Conservation (phyloP, 108 stramenopile genomes). For the Nitzschia palea region DNA sequence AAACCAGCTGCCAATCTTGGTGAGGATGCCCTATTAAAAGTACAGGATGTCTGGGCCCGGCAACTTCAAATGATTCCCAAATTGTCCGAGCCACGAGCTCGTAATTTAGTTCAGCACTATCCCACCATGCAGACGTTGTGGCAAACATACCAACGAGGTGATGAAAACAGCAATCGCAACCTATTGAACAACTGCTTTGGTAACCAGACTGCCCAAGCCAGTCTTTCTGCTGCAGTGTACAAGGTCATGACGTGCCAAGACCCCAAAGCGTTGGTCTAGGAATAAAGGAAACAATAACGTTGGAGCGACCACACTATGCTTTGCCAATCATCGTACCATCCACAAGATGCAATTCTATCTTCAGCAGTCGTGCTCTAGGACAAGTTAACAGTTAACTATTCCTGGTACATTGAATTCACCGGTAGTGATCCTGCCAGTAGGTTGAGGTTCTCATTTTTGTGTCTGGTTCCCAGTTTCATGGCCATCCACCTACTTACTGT, state of each 20-base stretch:
- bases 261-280: conserved; percentile 35
- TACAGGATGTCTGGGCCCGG: conserved; percentile 52
- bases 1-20: conserved; percentile 16
- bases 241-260: conserved; percentile 35
- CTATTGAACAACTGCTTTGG: conserved; percentile 25
- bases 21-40: conserved; percentile 19
- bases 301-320: no score
- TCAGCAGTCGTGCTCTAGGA: no score
- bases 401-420: no score
- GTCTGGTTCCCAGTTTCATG: no score
- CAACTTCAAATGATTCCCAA: conserved; percentile 53
- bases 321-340: no score
- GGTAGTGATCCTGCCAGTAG: no score
- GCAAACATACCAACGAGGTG: conserved; percentile 37
- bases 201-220: conserved; percentile 2
- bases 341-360: no score
- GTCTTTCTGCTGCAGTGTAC: conserved; percentile 35
- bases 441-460: no score
- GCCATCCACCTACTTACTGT: no score
- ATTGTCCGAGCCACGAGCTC: conserved; percentile 42
- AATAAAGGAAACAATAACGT: no score
- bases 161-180: conserved; percentile 2
- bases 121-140: conserved; percentile 49
- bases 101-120: conserved; percentile 35
- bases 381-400: no score